Evolutionary conservation across 108 stramenopile species (phyloP), one percentile per base, ranked within the genome.

Genomic region (Skeletonema menzelii): DNA sequence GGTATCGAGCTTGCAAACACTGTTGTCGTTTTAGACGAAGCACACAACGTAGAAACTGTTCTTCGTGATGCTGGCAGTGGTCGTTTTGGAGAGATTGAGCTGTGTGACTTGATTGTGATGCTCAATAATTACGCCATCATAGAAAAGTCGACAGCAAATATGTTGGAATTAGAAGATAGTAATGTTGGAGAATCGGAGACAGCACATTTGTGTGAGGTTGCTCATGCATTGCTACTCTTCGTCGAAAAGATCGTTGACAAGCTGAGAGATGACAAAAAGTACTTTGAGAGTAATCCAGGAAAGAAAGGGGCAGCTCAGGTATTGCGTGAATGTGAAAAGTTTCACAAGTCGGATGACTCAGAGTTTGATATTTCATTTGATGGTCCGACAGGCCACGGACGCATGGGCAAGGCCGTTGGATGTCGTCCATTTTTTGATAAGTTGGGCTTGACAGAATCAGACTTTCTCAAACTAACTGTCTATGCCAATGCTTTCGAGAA

Each of bases 21-120:
- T 28, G 83, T 98, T n/a, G 91, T 97, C n/a, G 86, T 98, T n/a
- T 73, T 98, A 34, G 98, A 98, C 73, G 98, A 99, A 78, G 98
- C 96, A 10, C 98, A 99, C 84, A 99, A 99, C 76, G 82, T 99
- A 14, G 98, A 98, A 82, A 67, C 77, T 27, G 84, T 84, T 20
- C 65, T 91, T 3, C 64, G 88, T 22, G 88, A 91, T 24, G 68
- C 85, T 44, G 92, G 92, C 3, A 75, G 72, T 60, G 83, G 87
- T 13, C 78, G 79, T 66, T 85, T 77, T 38, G 80, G 85, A 4
- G 85, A 88, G 63, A 74, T 91, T 56, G 92, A 94, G 59, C 63
- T 93, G 5, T 86, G 74, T 40, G 84, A 84, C 27, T 49, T 92
- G 24, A 55, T 87, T 40, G 72, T 69, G 26, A 65, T 78, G 59